Conservation (phyloP, 768 basidiomycete species). For the Ramaria rubella region DNA sequence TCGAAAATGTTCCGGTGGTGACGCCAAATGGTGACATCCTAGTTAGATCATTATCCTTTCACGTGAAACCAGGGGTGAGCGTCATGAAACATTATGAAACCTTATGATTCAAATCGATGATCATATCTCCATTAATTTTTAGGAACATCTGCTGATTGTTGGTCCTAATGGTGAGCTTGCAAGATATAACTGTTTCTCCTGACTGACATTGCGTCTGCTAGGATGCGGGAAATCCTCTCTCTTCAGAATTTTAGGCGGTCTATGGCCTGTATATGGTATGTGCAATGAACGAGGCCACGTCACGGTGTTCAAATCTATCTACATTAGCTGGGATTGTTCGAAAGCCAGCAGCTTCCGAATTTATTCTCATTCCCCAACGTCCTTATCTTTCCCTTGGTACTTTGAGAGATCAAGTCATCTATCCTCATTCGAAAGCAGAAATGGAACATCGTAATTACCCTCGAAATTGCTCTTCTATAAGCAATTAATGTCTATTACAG, state of each 20-base stretch:
- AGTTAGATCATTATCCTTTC: slow-evolving; percentile 77
- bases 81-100: slow-evolving; percentile 1
- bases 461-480: not conserved
- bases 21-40: slow-evolving; percentile 95
- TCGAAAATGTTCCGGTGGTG: slow-evolving; percentile 90
- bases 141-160: slow-evolving; percentile 90
- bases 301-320: not conserved
- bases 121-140: slow-evolving; percentile 14
- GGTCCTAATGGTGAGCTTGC: slow-evolving; percentile 74
- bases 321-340: slow-evolving; percentile 62
- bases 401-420: slow-evolving; percentile 92
- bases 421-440: slow-evolving; percentile 76
- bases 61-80: slow-evolving; percentile 78
- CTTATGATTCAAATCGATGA: not conserved
- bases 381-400: slow-evolving; percentile 94
- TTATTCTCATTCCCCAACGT: slow-evolving; percentile 92
- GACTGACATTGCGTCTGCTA: slow-evolving; percentile 18
- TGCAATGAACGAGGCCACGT: not conserved
- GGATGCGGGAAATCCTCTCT: slow-evolving; percentile 86
- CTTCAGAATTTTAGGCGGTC: slow-evolving; percentile 91
- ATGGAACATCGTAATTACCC: slow-evolving; percentile 65
- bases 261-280: slow-evolving; percentile 77
- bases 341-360: slow-evolving; percentile 82
- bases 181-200: not conserved
- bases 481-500: slow-evolving; percentile 25